Evolutionary conservation across 2,329 filamentous ascomycete species (phyloP).

Genomic region (Zymoseptoria brevis): DNA sequence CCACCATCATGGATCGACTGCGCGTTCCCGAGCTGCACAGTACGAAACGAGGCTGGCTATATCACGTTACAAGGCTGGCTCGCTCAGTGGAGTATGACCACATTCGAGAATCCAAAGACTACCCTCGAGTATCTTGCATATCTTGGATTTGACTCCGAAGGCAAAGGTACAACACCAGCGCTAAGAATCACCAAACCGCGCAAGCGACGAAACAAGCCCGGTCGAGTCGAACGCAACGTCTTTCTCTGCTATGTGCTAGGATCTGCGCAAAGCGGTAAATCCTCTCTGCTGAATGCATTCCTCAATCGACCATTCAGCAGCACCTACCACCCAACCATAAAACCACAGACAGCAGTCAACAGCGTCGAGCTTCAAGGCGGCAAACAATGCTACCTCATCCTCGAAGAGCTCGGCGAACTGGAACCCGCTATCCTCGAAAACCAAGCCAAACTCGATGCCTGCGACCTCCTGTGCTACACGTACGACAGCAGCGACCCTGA

Average conservation of each 20-base stretch:
- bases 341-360: constrained; percentile 87
- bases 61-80: constrained; percentile 97
- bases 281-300: constrained; percentile 81
- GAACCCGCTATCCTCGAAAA: constrained; percentile 94
- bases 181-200: constrained; percentile 88
- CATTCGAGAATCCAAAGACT: constrained; percentile 88
- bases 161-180: constrained; percentile 69
- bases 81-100: constrained; percentile 99
- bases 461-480: constrained; percentile 87
- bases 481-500: constrained; percentile 97
- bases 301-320: constrained; percentile 77
- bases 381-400: constrained; percentile 92
- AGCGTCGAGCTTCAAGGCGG: constrained; percentile 92
- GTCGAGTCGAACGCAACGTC: constrained; percentile 86
- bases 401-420: constrained; percentile 91
- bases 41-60: constrained; percentile 88
- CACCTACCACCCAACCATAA: constrained; percentile 88
- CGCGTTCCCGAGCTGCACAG: constrained; percentile 85
- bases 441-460: constrained; percentile 77
- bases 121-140: constrained; percentile 95
- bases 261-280: constrained; percentile 80
- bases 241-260: constrained; percentile 90
- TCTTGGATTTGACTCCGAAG: constrained; percentile 78
- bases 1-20: constrained; percentile 81
- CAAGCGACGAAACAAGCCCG: constrained; percentile 72